Evolutionary conservation across 129 eudicot species (phyloP), one percentile per base, ranked within the genome.

Genomic region (Artemisia tridentata): DNA sequence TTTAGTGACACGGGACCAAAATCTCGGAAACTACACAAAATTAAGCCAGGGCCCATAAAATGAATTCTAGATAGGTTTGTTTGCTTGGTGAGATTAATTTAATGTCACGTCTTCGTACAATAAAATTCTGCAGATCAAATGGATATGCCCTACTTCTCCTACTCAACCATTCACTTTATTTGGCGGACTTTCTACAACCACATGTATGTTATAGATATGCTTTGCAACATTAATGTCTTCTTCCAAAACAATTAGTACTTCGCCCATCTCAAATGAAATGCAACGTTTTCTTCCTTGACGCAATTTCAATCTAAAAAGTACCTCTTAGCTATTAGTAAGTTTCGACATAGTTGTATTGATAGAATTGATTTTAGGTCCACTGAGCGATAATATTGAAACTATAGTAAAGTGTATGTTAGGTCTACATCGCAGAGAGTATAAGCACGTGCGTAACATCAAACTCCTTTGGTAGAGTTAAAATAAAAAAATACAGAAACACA

Each of bases 81-180:
- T 38, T 7, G 10, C 8, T 38, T 38, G 45, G 45, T 38, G 9
- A 7, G 11, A 38, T 25, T 34, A 50, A 59, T 61, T 6, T 71
- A 65, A 76, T 68, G 50, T 11, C 41, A 7, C 4, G 5, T 48
- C 18, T 38, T 65, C 9, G 38, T 62, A 57, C 11, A 69, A 34
- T 75, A 31, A 82, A 56, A n/a, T 72, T 71, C 53, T 81, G 84
- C 84, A 90, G 95, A 83, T 90, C 47, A 90, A 90, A 72, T 90
- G 97, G 95, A 90, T 90, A 66, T 87, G 91, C 73, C 97, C 97
- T 27, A 81, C 97, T 79, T 90, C 97, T 81, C 97, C 91, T 45
- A 69, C 86, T 56, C 95, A 71, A 54, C 95, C 97, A 45, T 74
- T 90, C 64, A 82, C 89, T 78, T 53, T 83, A 53, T 90, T 77